Evolutionary conservation across 768 basidiomycete species (phyloP).

Genomic region (Phanerodontia chrysosporium): DNA sequence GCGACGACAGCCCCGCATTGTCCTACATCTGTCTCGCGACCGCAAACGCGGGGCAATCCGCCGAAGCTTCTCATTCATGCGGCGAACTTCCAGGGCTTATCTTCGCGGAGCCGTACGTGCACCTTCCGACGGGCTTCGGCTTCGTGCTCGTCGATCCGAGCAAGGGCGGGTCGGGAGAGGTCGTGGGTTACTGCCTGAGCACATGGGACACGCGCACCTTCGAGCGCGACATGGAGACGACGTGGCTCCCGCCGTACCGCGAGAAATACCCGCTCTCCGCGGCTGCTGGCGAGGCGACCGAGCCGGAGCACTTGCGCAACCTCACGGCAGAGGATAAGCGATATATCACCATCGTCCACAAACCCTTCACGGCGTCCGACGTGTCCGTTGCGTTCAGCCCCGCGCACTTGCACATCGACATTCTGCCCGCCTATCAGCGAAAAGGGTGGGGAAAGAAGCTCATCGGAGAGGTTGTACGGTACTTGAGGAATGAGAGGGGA

Average conservation of each 20-base stretch:
- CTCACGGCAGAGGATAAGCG: slow-evolving; percentile 35
- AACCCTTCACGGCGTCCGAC: slow-evolving; percentile 39
- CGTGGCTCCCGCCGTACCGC: slow-evolving; percentile 67
- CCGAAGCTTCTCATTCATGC: slow-evolving; percentile 55
- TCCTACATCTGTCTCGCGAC: slow-evolving; percentile 75
- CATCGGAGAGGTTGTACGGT: slow-evolving; percentile 48
- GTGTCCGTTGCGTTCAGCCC: slow-evolving; percentile 60
- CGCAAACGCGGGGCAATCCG: slow-evolving; percentile 65
- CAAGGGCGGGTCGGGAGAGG: slow-evolving; percentile 27
- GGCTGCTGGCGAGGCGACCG: not conserved
- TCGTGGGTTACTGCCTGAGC: slow-evolving; percentile 72
- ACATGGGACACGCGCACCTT: slow-evolving; percentile 64
- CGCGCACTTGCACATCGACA: slow-evolving; percentile 75
- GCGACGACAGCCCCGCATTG: slow-evolving; percentile 50
- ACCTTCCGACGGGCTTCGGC: slow-evolving; percentile 60
- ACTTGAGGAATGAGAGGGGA: slow-evolving; percentile 41
- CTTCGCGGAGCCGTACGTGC: slow-evolving; percentile 74
- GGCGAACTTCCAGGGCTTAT: slow-evolving; percentile 66
- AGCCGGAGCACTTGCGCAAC: slow-evolving; percentile 12
- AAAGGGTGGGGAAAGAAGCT: slow-evolving; percentile 70
- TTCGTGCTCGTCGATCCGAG: slow-evolving; percentile 57
- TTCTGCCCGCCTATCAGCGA: slow-evolving; percentile 61
- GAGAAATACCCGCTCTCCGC: slow-evolving; percentile 39
- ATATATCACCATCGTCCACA: slow-evolving; percentile 33
- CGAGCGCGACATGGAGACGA: slow-evolving; percentile 46